Evolutionary conservation across 345 rosid genomes (phyloP).

Genomic region (Corchorus capsularis): DNA sequence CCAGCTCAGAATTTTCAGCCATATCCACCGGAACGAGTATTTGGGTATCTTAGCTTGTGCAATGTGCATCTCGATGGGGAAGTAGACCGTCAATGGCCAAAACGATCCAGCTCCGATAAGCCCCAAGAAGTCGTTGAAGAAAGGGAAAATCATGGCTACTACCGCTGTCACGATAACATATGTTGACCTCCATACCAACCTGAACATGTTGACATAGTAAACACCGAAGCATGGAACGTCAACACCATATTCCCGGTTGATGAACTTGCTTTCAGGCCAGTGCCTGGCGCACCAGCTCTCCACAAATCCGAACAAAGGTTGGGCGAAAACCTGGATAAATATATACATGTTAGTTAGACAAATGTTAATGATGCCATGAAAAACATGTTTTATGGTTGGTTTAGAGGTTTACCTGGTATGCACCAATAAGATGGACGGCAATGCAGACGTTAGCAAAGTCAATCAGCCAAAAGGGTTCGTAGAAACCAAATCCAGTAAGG

Average conservation of each 20-base stretch:
- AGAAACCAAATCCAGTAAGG: constrained; percentile 88
- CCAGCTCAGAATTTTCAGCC: constrained; percentile 57
- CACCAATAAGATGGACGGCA: constrained; percentile 77
- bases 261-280: constrained; percentile 71
- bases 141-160: constrained; percentile 81
- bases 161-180: constrained; percentile 66
- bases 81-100: constrained; percentile 89
- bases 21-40: constrained; percentile 65
- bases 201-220: constrained; percentile 53
- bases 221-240: constrained; percentile 46
- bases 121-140: constrained; percentile 85
- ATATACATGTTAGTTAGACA: neutral
- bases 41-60: constrained; percentile 46
- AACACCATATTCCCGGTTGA: constrained; percentile 45
- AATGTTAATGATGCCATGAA: neutral
- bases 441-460: constrained; percentile 88
- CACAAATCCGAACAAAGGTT: constrained; percentile 65
- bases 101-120: constrained; percentile 75
- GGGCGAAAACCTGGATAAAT: constrained; percentile 60
- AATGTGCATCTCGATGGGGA: constrained; percentile 87
- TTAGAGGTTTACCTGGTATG: constrained; percentile 52
- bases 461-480: constrained; percentile 80
- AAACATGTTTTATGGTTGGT: neutral
- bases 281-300: constrained; percentile 45
- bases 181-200: constrained; percentile 71